Percentiles rank a stretch among this genome's conserved stretches.
Conservation (phyloP, 2,329 filamentous ascomycete genomes). For the Mycosphaerella sp. region DNA sequence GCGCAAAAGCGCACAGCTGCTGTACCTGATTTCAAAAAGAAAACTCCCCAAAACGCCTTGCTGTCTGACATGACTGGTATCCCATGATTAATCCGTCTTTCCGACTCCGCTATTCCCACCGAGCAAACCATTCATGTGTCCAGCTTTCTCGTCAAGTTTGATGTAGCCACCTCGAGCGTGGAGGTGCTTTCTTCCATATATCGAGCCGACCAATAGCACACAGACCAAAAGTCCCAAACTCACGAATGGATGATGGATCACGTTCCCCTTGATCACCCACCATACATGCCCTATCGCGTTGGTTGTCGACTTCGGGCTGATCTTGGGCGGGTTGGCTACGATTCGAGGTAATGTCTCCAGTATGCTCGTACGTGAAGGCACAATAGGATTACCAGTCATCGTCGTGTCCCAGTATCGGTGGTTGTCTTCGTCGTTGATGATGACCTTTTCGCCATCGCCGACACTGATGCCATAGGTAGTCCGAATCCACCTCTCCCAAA, state of each 20-base stretch:
- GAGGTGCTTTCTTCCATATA: conserved; percentile 31
- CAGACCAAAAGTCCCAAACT: conserved; percentile 52
- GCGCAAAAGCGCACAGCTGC: not conserved
- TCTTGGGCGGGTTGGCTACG: conserved; percentile 60
- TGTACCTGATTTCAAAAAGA: not conserved
- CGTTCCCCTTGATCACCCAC: conserved; percentile 39
- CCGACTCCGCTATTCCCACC: conserved; percentile 44
- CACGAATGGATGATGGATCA: conserved; percentile 42
- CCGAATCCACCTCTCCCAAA: conserved; percentile 95
- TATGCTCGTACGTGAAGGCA: conserved; percentile 82
- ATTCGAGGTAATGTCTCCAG: conserved; percentile 76
- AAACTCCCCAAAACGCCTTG: not conserved
- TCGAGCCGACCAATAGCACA: conserved; percentile 33
- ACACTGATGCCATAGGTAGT: conserved; percentile 93
- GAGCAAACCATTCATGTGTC: conserved; percentile 62
- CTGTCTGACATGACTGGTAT: not conserved
- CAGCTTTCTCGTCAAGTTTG: conserved; percentile 46
- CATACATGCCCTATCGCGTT: conserved; percentile 65
- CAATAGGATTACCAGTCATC: conserved; percentile 80
- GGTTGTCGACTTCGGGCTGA: conserved; percentile 72
- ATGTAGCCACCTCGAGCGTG: conserved; percentile 32
- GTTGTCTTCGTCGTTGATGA: conserved; percentile 96
- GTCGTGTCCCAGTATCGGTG: conserved; percentile 93
- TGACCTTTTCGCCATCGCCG: conserved; percentile 78
- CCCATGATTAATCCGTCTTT: conserved; percentile 10